These are phyloP conservation scores for Suillus fuscotomentosus DNA, from an alignment of 768 basidiomycete genomes.

Conservation along the genomic window DNA sequence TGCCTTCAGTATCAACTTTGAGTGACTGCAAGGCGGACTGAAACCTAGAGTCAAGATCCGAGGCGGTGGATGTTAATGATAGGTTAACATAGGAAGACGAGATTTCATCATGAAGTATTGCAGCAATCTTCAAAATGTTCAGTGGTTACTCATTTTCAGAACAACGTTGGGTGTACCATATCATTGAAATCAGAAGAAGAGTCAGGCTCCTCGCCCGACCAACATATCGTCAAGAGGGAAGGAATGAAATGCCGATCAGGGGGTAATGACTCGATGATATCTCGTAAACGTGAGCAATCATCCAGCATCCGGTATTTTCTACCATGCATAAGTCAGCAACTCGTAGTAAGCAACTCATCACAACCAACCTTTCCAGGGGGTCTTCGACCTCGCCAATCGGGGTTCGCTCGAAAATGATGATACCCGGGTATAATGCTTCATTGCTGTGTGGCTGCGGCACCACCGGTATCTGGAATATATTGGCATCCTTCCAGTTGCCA, in stretches of 20 bases:
- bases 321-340: slow-evolving; percentile 5
- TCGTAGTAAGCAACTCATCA: not conserved
- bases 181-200: slow-evolving; percentile 49
- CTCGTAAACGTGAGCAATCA: slow-evolving; percentile 69
- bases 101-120: slow-evolving; percentile 43
- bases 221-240: slow-evolving; percentile 58
- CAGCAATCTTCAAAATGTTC: slow-evolving; percentile 42
- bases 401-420: slow-evolving; percentile 76
- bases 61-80: slow-evolving; percentile 47
- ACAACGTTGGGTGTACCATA: slow-evolving; percentile 47
- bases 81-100: slow-evolving; percentile 44
- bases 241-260: slow-evolving; percentile 58
- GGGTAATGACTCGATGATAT: slow-evolving; percentile 56
- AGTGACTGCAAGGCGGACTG: slow-evolving; percentile 38
- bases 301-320: slow-evolving; percentile 73
- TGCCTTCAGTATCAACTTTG: slow-evolving; percentile 56
- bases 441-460: slow-evolving; percentile 18
- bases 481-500: slow-evolving; percentile 59
- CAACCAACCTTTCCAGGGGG: slow-evolving; percentile 63
- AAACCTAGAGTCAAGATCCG: slow-evolving; percentile 61
- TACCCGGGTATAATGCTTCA: slow-evolving; percentile 48
- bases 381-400: slow-evolving; percentile 62
- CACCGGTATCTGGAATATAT: slow-evolving; percentile 60
- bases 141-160: not conserved
- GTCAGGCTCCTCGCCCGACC: slow-evolving; percentile 47